Evolutionary conservation across 2,329 filamentous ascomycete species (phyloP).

Genomic region (Phaeophleospora eucalypticola): DNA sequence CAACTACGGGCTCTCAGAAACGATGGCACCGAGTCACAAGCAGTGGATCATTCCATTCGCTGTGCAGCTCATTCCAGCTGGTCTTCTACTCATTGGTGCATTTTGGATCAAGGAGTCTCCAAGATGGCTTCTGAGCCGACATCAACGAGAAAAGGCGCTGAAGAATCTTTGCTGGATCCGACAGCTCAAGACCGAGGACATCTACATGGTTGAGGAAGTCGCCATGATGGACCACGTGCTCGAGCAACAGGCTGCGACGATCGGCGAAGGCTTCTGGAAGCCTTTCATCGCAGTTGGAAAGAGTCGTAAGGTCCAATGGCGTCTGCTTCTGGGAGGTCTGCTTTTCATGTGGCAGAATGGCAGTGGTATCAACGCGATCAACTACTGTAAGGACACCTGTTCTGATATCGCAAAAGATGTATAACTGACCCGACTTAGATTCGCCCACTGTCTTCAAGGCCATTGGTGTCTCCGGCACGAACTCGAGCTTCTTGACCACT

Average conservation of each 20-base stretch:
- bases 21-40: constrained; percentile 39
- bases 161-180: constrained; percentile 59
- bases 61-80: constrained; percentile 64
- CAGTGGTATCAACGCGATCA: constrained; percentile 72
- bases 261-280: constrained; percentile 71
- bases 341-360: constrained; percentile 79
- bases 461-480: constrained; percentile 59
- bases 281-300: constrained; percentile 58
- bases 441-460: constrained; percentile 64
- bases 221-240: constrained; percentile 66
- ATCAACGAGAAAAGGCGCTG: constrained; percentile 39
- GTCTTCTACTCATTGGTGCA: constrained; percentile 49
- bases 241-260: constrained; percentile 57
- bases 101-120: constrained; percentile 45
- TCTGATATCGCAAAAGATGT: no score
- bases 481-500: constrained; percentile 60
- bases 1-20: constrained; percentile 40
- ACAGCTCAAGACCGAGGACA: constrained; percentile 52
- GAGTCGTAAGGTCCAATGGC: constrained; percentile 59
- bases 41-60: constrained; percentile 53
- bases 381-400: constrained; percentile 66
- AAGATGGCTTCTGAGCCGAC: constrained; percentile 43
- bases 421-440: no score
- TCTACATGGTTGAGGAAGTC: constrained; percentile 72
- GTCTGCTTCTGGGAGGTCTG: constrained; percentile 68